phyloP scores from a whole-genome alignment of 805 yeast genomes.

The Monosporozyma aquatica region DNA sequence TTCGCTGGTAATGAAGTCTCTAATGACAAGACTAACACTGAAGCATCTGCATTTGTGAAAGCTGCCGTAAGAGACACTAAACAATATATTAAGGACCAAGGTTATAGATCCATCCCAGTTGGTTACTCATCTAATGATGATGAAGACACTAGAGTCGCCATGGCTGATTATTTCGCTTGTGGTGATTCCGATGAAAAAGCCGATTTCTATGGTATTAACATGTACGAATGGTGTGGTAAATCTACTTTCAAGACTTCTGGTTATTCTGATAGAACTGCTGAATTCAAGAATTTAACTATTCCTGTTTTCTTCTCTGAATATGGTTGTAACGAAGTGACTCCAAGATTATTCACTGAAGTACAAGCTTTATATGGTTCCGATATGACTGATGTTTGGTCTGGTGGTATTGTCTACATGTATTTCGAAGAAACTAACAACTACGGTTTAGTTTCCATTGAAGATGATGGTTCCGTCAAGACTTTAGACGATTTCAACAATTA shows the following conservation, averaged over 20 bases:
- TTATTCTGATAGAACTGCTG: constrained; percentile 53
- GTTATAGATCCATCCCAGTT: constrained; percentile 64
- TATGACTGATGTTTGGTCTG: constrained; percentile 82
- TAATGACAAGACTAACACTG: constrained; percentile 55
- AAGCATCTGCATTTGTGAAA: constrained; percentile 72
- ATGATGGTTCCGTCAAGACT: constrained; percentile 41
- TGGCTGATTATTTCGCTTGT: constrained; percentile 72
- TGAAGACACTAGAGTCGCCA: constrained; percentile 48
- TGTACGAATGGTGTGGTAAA: constrained; percentile 82
- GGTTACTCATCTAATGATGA: constrained; percentile 82
- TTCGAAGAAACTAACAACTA: constrained; percentile 67
- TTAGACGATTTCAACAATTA: constrained; percentile 56
- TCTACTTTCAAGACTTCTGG: constrained; percentile 55
- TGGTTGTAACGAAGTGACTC: constrained; percentile 63
- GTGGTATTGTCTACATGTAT: constrained; percentile 85
- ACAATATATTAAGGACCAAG: constrained; percentile 49
- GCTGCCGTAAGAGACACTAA: constrained; percentile 77
- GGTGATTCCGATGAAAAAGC: constrained; percentile 57
- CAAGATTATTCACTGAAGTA: constrained; percentile 69
- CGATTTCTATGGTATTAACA: constrained; percentile 81
- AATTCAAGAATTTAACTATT: constrained; percentile 54
- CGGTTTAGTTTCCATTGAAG: constrained; percentile 55
- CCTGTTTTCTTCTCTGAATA: constrained; percentile 78
- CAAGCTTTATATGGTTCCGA: constrained; percentile 50
- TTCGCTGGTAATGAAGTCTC: constrained; percentile 84